Evolutionary conservation across 2,329 filamentous ascomycete species (phyloP), one percentile per base, ranked within the genome.

Genomic region (Calonectria pseudoturangicola): DNA sequence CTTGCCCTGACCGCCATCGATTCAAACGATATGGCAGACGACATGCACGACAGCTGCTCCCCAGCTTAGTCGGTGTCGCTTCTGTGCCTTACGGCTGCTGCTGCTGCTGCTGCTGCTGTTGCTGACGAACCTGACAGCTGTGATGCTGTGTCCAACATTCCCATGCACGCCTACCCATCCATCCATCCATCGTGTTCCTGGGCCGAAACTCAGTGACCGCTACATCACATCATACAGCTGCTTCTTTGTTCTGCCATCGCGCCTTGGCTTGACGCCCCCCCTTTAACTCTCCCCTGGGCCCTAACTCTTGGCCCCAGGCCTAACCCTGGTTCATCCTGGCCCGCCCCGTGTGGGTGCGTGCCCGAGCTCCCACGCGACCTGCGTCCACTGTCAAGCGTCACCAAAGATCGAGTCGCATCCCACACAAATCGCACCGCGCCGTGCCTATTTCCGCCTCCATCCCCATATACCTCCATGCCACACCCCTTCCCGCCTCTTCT

Each of bases 181-280:
- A 76, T 73, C 71, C 74, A 77, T 73, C 76, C 74, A 79, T 60
- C 54, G 54, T 79, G 73, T 68, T 70, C 69, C 72, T 75, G 51
- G 74, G 71, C 71, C 58, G 66, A 65, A 63, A 66, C 48, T 58
- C 60, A 66, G 75, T 79, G 74, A 76, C 77, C 75, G 77, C 74
- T 73, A 73, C 58, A 66, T 75, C 47, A 66, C 73, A 70, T 67
- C 33, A 10, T 13, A 36, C 33, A 12, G 66, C 77, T 79, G 74
- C 78, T 72, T 39, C 30, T 36, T 41, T 10, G 54, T 27, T 63
- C 39, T 39, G 25, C 25, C 58, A 47, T 47, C 58, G 41, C 58
- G 58, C 50, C 68, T 45, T 65, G 68, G 60, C 60, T 63, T 9
- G 39, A 66, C 48, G 50, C 64, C 64, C 64, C 50, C 64, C 58